Conservation (phyloP, 768 basidiomycete species). For the Scleroderma citrinum region DNA sequence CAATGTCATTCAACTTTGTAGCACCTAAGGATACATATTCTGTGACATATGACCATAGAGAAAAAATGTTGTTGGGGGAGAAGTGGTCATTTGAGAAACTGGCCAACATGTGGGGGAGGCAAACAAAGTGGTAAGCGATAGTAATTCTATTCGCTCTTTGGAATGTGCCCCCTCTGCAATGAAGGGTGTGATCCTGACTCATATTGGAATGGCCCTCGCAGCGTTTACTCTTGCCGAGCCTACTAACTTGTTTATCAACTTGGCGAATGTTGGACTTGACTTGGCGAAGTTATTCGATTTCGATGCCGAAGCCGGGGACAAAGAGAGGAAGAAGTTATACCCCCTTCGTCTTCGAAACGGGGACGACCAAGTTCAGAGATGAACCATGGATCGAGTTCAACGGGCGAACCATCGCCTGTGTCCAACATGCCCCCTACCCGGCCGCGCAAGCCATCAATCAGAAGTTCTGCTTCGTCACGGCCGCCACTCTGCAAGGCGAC, state of each 20-base stretch:
- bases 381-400: constrained; percentile 21
- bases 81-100: too few relatives aligned
- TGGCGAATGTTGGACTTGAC: constrained; percentile 66
- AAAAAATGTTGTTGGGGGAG: too few relatives aligned
- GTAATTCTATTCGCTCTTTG: constrained; percentile 22
- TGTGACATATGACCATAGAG: too few relatives aligned
- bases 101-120: too few relatives aligned
- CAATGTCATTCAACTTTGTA: too few relatives aligned
- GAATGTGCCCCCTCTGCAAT: constrained; percentile 45
- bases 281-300: constrained; percentile 79
- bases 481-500: constrained; percentile 18
- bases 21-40: too few relatives aligned
- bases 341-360: constrained; percentile 46
- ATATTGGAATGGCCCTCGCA: constrained; percentile 66
- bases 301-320: constrained; percentile 26
- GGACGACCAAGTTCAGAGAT: constrained; percentile 32
- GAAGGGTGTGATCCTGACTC: constrained; percentile 75
- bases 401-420: constrained; percentile 17
- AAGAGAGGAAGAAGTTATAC: constrained; percentile 25
- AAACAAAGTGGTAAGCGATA: too few relatives aligned
- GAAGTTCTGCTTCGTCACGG: constrained; percentile 30
- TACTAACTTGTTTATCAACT: constrained; percentile 58
- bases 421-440: constrained; percentile 37
- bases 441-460: constrained; percentile 52
- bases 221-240: constrained; percentile 69